These are phyloP conservation scores for Gilbertella persicaria DNA, from an alignment of 371 early-diverging fungal genomes.

Conservation along the genomic window DNA sequence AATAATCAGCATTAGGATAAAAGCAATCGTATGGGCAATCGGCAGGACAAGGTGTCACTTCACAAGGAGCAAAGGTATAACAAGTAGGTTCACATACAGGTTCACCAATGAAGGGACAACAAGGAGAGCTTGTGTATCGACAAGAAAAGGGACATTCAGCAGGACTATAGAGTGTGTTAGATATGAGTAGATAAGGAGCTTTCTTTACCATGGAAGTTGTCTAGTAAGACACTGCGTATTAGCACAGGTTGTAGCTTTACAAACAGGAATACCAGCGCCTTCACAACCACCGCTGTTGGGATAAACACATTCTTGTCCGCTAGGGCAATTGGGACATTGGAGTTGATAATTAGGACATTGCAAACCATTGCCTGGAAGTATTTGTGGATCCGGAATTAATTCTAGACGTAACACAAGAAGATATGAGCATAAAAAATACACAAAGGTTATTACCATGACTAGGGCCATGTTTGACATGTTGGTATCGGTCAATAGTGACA, in stretches of 20 bases:
- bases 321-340: conserved; percentile 30
- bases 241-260: conserved; percentile 10
- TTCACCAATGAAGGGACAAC: conserved; percentile 35
- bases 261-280: conserved; percentile 22
- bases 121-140: conserved; percentile 17
- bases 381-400: background rate
- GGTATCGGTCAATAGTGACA: too few relatives aligned
- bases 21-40: conserved; percentile 31
- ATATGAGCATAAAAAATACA: too few relatives aligned
- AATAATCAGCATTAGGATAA: conserved; percentile 34
- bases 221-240: conserved; percentile 1
- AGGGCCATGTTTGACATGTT: too few relatives aligned
- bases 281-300: conserved; percentile 32
- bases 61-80: conserved; percentile 22
- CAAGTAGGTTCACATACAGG: conserved; percentile 29
- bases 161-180: conserved; percentile 12
- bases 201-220: conserved; percentile 17
- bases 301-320: conserved; percentile 25
- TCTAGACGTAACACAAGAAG: too few relatives aligned
- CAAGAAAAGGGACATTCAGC: conserved; percentile 23
- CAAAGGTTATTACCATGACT: too few relatives aligned
- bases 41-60: conserved; percentile 31
- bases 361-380: background rate
- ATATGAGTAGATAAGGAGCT: background rate
- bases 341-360: conserved; percentile 21